Conservation (phyloP, 2,329 filamentous ascomycete species). For the Pestalotiopsis sp. region DNA sequence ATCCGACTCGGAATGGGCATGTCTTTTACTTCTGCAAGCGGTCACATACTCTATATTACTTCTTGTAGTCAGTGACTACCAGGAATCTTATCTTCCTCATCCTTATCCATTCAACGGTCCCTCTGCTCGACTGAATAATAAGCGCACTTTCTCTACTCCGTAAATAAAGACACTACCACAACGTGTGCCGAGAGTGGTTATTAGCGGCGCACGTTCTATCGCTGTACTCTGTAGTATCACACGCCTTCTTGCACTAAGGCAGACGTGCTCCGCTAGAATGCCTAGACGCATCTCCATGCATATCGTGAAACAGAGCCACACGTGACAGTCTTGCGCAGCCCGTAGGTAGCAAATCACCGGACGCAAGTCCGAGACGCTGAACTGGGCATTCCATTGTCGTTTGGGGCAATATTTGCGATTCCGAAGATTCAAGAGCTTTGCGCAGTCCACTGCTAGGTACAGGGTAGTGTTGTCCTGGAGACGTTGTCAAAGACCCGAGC, state of each 20-base stretch:
- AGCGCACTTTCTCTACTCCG: too few relatives aligned
- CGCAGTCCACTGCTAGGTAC: neutral
- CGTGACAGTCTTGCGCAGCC: neutral
- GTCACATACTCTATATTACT: neutral
- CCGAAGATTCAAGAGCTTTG: neutral
- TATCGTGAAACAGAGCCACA: slow-evolving; percentile 9
- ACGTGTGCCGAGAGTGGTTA: neutral
- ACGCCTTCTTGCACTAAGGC: neutral
- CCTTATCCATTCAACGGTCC: too few relatives aligned
- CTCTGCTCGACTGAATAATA: too few relatives aligned
- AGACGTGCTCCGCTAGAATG: neutral
- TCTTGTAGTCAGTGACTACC: neutral
- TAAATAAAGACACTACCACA: too few relatives aligned
- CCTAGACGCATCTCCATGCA: neutral
- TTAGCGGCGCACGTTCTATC: neutral
- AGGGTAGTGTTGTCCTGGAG: neutral
- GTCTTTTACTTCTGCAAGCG: neutral
- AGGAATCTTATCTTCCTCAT: too few relatives aligned
- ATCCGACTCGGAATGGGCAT: neutral
- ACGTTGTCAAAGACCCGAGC: neutral
- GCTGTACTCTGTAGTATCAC: neutral
- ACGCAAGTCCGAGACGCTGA: neutral
- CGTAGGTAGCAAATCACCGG: neutral
- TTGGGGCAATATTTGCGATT: neutral
- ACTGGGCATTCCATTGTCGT: neutral